Evolutionary conservation across 2,329 filamentous ascomycete species (phyloP).

Genomic region (Epichloe bromicola): DNA sequence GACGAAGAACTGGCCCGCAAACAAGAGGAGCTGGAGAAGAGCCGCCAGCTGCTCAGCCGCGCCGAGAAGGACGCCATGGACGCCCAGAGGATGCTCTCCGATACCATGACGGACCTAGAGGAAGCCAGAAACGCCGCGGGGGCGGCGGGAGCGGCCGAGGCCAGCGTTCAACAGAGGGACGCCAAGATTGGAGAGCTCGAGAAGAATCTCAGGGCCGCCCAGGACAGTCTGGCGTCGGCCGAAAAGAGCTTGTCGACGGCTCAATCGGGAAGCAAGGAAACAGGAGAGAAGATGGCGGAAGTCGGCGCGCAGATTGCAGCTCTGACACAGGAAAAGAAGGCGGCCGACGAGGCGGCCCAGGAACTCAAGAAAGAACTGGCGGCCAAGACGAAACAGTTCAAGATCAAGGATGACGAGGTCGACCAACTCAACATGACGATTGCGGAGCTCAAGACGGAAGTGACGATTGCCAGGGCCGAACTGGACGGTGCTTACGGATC

Average conservation of each 20-base stretch:
- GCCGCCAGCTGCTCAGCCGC: slow-evolving; percentile 20
- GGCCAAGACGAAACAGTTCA: slow-evolving; percentile 29
- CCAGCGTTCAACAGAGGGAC: slow-evolving; percentile 21
- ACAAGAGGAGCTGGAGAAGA: slow-evolving; percentile 40
- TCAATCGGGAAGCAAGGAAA: slow-evolving; percentile 27
- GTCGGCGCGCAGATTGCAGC: slow-evolving; percentile 14
- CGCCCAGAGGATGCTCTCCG: slow-evolving; percentile 35
- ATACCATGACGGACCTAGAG: slow-evolving; percentile 35
- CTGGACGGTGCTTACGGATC: slow-evolving; percentile 49
- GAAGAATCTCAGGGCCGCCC: slow-evolving; percentile 5
- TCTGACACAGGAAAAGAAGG: slow-evolving; percentile 14
- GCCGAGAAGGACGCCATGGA: slow-evolving; percentile 25
- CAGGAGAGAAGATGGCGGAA: slow-evolving; percentile 19
- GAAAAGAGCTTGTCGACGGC: slow-evolving; percentile 20
- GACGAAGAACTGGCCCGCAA: slow-evolving; percentile 50
- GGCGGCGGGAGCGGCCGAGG: slow-evolving; percentile 12
- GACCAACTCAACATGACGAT: slow-evolving; percentile 38
- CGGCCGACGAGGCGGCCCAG: slow-evolving; percentile 16
- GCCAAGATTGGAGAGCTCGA: slow-evolving; percentile 29
- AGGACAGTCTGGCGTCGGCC: slow-evolving; percentile 12
- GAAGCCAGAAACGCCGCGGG: slow-evolving; percentile 15
- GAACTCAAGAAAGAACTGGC: slow-evolving; percentile 15
- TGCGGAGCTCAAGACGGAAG: slow-evolving; percentile 47
- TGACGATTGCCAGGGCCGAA: slow-evolving; percentile 47
- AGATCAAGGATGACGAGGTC: slow-evolving; percentile 36